A percentile compares a stretch with the other conserved stretches of the same genome.
Conservation (phyloP, 148 eudicot species). For the Drosera capensis region DNA sequence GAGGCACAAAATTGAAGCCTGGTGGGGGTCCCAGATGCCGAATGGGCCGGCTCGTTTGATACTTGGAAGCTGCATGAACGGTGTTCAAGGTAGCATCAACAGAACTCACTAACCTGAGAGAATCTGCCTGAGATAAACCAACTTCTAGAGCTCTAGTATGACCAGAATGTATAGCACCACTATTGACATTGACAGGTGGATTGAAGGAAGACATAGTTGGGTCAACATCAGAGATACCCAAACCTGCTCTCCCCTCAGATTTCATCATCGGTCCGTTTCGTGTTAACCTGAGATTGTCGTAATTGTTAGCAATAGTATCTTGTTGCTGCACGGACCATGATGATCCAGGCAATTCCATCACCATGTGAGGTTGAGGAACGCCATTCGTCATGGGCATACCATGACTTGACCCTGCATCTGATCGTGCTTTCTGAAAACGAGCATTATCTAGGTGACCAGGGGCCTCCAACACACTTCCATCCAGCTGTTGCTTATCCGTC, state of each 20-base stretch:
- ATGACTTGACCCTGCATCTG: constrained; percentile 6
- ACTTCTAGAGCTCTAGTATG: constrained; percentile 18
- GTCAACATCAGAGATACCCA: constrained; percentile 11
- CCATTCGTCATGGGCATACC: constrained; percentile 6
- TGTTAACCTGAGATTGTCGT: constrained; percentile 19
- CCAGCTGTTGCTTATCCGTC: constrained; percentile 26
- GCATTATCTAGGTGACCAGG: constrained; percentile 5
- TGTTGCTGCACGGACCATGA: constrained; percentile 20
- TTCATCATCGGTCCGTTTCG: constrained; percentile 18
- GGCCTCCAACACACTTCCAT: constrained; percentile 13
- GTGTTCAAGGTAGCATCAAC: constrained; percentile 14
- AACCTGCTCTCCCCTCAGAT: constrained; percentile 15
- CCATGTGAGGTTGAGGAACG: constrained; percentile 13
- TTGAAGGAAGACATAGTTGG: constrained; percentile 21
- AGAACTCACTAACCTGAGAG: constrained; percentile 7
- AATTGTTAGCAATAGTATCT: constrained; percentile 20
- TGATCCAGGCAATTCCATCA: constrained; percentile 14
- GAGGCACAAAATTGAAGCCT: constrained; percentile 40
- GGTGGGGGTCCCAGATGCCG: constrained; percentile 70
- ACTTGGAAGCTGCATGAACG: constrained; percentile 20
- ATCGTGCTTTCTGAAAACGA: constrained; percentile 8
- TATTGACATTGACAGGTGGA: constrained; percentile 11
- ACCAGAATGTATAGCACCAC: constrained; percentile 10
- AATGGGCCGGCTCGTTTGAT: constrained; percentile 31
- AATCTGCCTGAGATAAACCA: too few relatives aligned